Evolutionary conservation across 1,284 basidiomycete species (phyloP), one percentile per base, ranked within the genome.

Genomic region (Tremellales sp.): DNA sequence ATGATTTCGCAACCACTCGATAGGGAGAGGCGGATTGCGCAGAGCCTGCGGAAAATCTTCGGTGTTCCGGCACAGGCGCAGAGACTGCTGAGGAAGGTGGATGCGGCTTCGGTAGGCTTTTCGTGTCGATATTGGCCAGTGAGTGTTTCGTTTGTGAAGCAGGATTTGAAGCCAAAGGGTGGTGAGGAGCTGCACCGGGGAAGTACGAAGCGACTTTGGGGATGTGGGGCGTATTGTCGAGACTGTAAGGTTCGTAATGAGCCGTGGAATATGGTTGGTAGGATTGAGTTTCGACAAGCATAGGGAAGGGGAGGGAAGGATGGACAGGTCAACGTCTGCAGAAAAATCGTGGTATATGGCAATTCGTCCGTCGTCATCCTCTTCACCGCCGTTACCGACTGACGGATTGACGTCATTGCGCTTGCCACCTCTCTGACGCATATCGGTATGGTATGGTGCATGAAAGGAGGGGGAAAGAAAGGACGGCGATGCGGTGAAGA

Each of bases 1-100:
- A 52, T 6, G 61, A 63, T 29, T 56, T 39, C 3, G 60, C 53
- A 12, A 58, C 42, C 9, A 58, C 36, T 27, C 50, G 35, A 40
- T 46, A 29, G 9, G 9, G 26, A 28, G 10, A 12, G 6, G 16
- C 29, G 24, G 12, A 6, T 9, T 21, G 9, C 18, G 14, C 9
- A 16, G 38, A n/a, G 24, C 9, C 7, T 36, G 9, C 10, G 8
- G n/a, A 21, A 19, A 13, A 9, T 8, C 9, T 8, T 16, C 18
- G 38, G 18, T 14, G 13, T 14, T 22, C 12, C 22, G 12, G 10
- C 14, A 26, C 12, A 10, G 19, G 8, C 12, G 40, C 16, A 9
- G 25, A 24, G 9, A 18, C n/a, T 27, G 38, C 18, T 9, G 35
- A 21, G 9, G 38, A 27, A 16, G 38, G 25, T 16, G 22, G 38